phyloP scores from a whole-genome alignment of 2,329 filamentous ascomycete species.

The Botrytis cinerea region DNA sequence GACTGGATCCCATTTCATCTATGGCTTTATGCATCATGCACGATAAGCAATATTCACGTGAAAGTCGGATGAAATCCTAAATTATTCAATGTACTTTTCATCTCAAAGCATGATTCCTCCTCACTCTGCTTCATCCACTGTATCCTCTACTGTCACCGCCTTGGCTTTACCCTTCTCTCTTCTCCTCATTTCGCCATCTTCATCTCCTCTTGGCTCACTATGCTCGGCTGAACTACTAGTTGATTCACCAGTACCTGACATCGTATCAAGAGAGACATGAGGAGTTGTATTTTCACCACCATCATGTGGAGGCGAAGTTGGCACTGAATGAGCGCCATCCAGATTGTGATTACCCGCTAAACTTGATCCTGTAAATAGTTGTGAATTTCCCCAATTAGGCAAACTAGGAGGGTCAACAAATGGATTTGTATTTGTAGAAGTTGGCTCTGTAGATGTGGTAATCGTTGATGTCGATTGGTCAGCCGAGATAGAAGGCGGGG shows the following conservation, averaged over 20 bases:
- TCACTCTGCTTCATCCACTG: slow-evolving; percentile 44
- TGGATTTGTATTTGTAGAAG: slow-evolving; percentile 29
- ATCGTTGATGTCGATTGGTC: slow-evolving; percentile 34
- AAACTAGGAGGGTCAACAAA: slow-evolving; percentile 6
- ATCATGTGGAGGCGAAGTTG: slow-evolving; percentile 12
- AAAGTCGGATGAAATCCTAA: background rate
- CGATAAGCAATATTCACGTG: slow-evolving; percentile 8
- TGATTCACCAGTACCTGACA: slow-evolving; percentile 8
- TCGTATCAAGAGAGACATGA: background rate
- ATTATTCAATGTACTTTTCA: background rate
- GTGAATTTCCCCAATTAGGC: slow-evolving; percentile 27
- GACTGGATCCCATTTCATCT: background rate
- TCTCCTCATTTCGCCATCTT: slow-evolving; percentile 29
- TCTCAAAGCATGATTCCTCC: background rate
- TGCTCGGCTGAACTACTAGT: slow-evolving; percentile 21
- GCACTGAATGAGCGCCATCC: background rate
- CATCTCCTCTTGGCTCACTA: slow-evolving; percentile 21
- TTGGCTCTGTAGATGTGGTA: slow-evolving; percentile 26
- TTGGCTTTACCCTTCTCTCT: slow-evolving; percentile 48
- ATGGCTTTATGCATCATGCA: slow-evolving; percentile 11
- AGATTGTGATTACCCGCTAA: slow-evolving; percentile 24
- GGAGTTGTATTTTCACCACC: background rate
- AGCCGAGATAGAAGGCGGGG: slow-evolving; percentile 33
- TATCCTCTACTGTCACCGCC: slow-evolving; percentile 52
- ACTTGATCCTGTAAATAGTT: slow-evolving; percentile 33